Evolutionary conservation across 345 rosid genomes (phyloP).

Genomic region (Moricandia moricandioides): DNA sequence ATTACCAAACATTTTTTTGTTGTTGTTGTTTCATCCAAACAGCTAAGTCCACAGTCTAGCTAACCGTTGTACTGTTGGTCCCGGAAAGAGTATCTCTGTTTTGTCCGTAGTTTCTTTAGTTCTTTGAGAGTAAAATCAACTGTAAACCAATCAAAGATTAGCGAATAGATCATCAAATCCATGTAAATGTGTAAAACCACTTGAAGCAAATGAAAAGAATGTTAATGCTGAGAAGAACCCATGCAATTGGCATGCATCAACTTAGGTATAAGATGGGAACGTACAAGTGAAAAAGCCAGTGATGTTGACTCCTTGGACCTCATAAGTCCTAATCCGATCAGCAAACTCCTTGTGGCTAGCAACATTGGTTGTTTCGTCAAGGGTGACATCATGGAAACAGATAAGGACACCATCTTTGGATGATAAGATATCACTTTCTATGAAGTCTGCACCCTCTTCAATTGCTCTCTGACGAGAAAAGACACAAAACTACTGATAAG

Average conservation of each 20-base stretch:
- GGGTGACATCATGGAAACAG: conserved; percentile 71
- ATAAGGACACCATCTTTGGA: conserved; percentile 86
- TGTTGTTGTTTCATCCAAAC: too few relatives aligned
- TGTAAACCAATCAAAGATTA: conserved; percentile 35
- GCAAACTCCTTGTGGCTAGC: conserved; percentile 68
- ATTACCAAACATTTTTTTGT: too few relatives aligned
- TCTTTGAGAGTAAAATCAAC: conserved; percentile 89
- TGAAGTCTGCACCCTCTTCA: conserved; percentile 94
- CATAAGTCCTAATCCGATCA: conserved; percentile 71
- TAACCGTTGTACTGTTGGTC: conserved; percentile 86
- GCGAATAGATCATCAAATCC: background rate
- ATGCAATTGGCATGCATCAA: conserved; percentile 1
- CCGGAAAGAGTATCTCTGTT: conserved; percentile 70
- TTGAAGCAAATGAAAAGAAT: too few relatives aligned
- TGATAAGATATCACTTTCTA: conserved; percentile 81
- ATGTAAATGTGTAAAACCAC: conserved; percentile 1
- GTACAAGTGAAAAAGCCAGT: conserved; percentile 81
- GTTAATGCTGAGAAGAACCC: conserved; percentile 7
- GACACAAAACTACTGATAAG: background rate
- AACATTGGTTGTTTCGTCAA: conserved; percentile 68
- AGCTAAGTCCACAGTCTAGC: too few relatives aligned
- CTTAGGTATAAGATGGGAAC: background rate
- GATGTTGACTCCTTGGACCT: conserved; percentile 69
- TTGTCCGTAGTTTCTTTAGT: conserved; percentile 63
- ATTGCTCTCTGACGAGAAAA: conserved; percentile 71